Percentiles rank a stretch among this genome's conserved stretches.
phyloP scores from a whole-genome alignment of 2,329 filamentous ascomycete genomes.

The Achaetomium macrosporum region DNA sequence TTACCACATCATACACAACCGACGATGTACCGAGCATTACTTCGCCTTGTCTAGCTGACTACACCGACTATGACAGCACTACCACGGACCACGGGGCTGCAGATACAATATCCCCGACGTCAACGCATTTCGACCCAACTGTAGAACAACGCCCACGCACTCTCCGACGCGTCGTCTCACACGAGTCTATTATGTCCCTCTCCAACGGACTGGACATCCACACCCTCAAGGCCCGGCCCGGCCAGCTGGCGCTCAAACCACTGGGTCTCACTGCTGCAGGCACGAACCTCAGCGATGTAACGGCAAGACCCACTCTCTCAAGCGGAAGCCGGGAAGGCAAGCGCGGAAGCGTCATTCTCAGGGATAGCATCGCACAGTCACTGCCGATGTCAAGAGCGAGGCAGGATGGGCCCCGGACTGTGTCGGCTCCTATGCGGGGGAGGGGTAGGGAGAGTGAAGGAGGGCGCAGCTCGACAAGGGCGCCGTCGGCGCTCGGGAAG shows the following conservation, averaged over 20 bases:
- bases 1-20: slow-evolving; percentile 30
- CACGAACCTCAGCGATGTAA: slow-evolving; percentile 53
- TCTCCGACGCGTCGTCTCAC: slow-evolving; percentile 65
- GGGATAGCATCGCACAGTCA: slow-evolving; percentile 43
- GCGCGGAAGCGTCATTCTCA: slow-evolving; percentile 50
- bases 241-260: slow-evolving; percentile 59
- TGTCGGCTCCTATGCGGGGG: slow-evolving; percentile 19
- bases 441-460: not conserved
- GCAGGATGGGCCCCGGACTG: not conserved
- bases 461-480: slow-evolving; percentile 2
- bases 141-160: slow-evolving; percentile 21
- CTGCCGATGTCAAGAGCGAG: slow-evolving; percentile 18
- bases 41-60: slow-evolving; percentile 30
- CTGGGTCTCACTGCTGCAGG: slow-evolving; percentile 49
- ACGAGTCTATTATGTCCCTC: slow-evolving; percentile 85
- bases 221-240: slow-evolving; percentile 67
- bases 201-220: slow-evolving; percentile 87
- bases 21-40: slow-evolving; percentile 29
- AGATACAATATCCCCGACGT: slow-evolving; percentile 26
- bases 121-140: slow-evolving; percentile 20
- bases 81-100: slow-evolving; percentile 18
- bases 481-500: slow-evolving; percentile 24
- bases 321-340: slow-evolving; percentile 34
- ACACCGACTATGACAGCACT: slow-evolving; percentile 31
- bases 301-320: slow-evolving; percentile 53